Percentiles rank a stretch among this genome's conserved stretches.
phyloP scores from a whole-genome alignment of 1,139 yeast species.

The Geotrichum aggregatum region DNA sequence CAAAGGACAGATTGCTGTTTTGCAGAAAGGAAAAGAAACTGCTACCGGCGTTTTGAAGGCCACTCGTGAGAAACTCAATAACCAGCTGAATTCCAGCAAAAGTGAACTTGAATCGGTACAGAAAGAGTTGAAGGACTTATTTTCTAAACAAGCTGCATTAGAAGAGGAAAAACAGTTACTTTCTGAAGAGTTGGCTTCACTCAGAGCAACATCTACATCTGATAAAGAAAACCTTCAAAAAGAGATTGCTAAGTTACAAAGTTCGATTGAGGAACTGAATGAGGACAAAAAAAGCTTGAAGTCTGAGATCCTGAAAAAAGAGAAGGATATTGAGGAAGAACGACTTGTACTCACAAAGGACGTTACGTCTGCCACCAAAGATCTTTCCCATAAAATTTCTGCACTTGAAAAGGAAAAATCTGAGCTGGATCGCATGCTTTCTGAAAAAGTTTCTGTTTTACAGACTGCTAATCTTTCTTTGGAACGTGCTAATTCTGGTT shows the following conservation, averaged over 20 bases:
- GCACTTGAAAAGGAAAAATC: constrained; percentile 20
- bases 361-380: constrained; percentile 24
- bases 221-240: constrained; percentile 10
- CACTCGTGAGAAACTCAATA: constrained; percentile 15
- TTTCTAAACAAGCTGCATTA: constrained; percentile 3
- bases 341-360: constrained; percentile 22
- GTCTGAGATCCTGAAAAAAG: constrained; percentile 15
- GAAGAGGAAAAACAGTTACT: constrained; percentile 11
- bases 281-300: constrained; percentile 15
- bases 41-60: background rate
- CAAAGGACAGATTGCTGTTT: constrained; percentile 10
- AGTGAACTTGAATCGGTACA: constrained; percentile 20
- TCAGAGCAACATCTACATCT: constrained; percentile 8
- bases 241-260: constrained; percentile 14
- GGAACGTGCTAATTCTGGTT: constrained; percentile 1
- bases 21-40: constrained; percentile 11
- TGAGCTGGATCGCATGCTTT: constrained; percentile 8
- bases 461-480: constrained; percentile 5
- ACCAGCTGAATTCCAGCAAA: constrained; percentile 17
- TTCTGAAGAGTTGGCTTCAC: constrained; percentile 14
- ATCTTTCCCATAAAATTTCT: constrained; percentile 21
- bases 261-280: constrained; percentile 14
- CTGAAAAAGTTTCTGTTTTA: constrained; percentile 5
- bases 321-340: constrained; percentile 21
- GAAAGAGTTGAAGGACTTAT: constrained; percentile 6